A percentile compares a stretch with the other conserved stretches of the same genome.
phyloP scores from a whole-genome alignment of 805 yeast species.

The Millerozyma acaciae region DNA sequence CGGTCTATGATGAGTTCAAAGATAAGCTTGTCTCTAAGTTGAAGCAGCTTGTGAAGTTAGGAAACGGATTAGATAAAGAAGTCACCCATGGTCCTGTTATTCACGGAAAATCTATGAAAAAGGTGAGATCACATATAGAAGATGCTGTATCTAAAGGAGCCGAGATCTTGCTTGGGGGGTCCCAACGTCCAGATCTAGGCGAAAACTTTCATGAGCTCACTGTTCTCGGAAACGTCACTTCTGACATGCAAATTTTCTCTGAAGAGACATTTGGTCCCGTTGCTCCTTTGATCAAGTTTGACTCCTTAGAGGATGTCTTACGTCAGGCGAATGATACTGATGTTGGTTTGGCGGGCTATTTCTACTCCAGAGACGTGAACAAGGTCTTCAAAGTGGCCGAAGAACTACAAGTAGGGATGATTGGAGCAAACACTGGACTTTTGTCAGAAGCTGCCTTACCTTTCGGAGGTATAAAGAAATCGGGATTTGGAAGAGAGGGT shows the following conservation, averaged over 20 bases:
- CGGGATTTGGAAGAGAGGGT: slow-evolving; percentile 73
- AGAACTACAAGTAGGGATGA: slow-evolving; percentile 72
- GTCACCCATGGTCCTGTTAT: slow-evolving; percentile 77
- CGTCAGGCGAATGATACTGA: slow-evolving; percentile 60
- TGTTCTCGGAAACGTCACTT: slow-evolving; percentile 55
- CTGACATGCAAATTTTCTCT: slow-evolving; percentile 50
- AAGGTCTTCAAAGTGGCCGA: slow-evolving; percentile 62
- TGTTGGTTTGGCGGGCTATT: slow-evolving; percentile 77
- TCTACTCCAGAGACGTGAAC: slow-evolving; percentile 54
- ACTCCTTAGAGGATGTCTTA: slow-evolving; percentile 61
- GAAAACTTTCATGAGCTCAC: slow-evolving; percentile 67
- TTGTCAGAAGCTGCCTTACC: slow-evolving; percentile 63
- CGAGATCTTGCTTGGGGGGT: slow-evolving; percentile 59
- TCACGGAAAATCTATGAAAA: slow-evolving; percentile 56
- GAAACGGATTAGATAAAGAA: slow-evolving; percentile 56
- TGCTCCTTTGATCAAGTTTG: slow-evolving; percentile 65
- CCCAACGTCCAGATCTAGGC: slow-evolving; percentile 51
- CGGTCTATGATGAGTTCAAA: slow-evolving; percentile 47
- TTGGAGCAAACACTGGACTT: slow-evolving; percentile 74
- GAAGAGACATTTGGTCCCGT: slow-evolving; percentile 85
- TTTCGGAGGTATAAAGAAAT: slow-evolving; percentile 59
- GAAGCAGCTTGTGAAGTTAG: slow-evolving; percentile 43
- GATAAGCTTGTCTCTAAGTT: slow-evolving; percentile 37
- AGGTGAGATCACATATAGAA: slow-evolving; percentile 57
- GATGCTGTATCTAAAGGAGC: slow-evolving; percentile 71